Percentiles rank a stretch among this genome's conserved stretches.
Conservation (phyloP, 1,139 yeast genomes). For the Blastobotrys proliferans region DNA sequence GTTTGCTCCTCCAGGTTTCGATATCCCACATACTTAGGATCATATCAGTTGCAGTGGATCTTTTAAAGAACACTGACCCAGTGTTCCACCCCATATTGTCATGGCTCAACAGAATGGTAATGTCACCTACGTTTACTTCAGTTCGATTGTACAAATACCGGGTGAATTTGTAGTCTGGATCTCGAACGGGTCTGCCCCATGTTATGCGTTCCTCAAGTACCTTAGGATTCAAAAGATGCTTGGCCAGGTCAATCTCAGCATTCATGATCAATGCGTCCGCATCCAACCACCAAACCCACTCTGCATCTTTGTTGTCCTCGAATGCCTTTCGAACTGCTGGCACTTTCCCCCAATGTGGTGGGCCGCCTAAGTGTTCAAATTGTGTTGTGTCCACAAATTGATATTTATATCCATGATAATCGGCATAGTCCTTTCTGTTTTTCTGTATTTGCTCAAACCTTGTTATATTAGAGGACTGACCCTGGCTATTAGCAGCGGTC, state of each 20-base stretch:
- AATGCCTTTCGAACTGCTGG: slow-evolving; percentile 31
- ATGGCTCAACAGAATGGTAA: slow-evolving; percentile 27
- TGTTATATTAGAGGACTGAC: too few relatives aligned
- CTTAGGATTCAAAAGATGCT: slow-evolving; percentile 29
- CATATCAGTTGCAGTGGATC: slow-evolving; percentile 25
- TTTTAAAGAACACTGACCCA: slow-evolving; percentile 29
- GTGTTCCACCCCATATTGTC: slow-evolving; percentile 34
- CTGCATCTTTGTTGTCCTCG: slow-evolving; percentile 25
- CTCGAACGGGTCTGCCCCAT: slow-evolving; percentile 22
- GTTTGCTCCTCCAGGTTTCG: background rate
- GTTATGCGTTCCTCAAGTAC: slow-evolving; percentile 26
- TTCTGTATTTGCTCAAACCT: slow-evolving; percentile 24
- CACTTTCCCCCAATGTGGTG: slow-evolving; percentile 32
- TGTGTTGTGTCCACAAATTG: slow-evolving; percentile 27
- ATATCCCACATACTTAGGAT: slow-evolving; percentile 3
- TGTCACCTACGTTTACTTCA: slow-evolving; percentile 17
- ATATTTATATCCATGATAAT: slow-evolving; percentile 32
- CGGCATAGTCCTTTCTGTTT: slow-evolving; percentile 33
- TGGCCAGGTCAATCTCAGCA: slow-evolving; percentile 29
- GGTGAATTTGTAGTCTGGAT: slow-evolving; percentile 19
- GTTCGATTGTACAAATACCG: slow-evolving; percentile 23
- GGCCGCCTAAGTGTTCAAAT: slow-evolving; percentile 17
- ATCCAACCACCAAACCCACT: too few relatives aligned
- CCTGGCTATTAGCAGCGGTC: too few relatives aligned
- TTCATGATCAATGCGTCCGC: slow-evolving; percentile 33